phyloP scores from a whole-genome alignment of 2,329 filamentous ascomycete genomes.

The Pseudopithomyces chartarum region DNA sequence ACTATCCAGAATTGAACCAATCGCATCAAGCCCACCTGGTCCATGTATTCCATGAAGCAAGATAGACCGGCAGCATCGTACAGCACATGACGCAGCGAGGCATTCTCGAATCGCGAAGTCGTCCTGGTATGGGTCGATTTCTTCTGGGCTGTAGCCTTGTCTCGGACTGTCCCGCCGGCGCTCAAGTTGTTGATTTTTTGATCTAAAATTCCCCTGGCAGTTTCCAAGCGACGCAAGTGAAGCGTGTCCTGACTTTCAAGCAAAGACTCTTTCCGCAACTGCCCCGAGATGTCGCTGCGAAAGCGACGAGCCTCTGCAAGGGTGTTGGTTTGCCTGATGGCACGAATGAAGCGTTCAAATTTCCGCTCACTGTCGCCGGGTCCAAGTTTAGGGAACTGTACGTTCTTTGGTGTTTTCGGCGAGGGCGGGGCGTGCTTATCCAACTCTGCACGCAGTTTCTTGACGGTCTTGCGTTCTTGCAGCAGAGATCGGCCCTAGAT shows the following conservation, averaged over 20 bases:
- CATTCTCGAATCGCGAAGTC: conserved; percentile 73
- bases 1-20: conserved; percentile 98
- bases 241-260: conserved; percentile 80
- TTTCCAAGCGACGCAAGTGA: conserved; percentile 87
- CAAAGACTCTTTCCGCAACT: conserved; percentile 82
- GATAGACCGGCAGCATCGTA: conserved; percentile 89
- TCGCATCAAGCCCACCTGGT: conserved; percentile 82
- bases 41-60: conserved; percentile 99
- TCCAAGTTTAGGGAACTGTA: conserved; percentile 76
- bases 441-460: conserved; percentile 85
- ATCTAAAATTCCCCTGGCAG: conserved; percentile 87
- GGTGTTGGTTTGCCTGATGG: conserved; percentile 86
- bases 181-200: conserved; percentile 85
- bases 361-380: conserved; percentile 86
- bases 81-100: conserved; percentile 81
- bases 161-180: conserved; percentile 61
- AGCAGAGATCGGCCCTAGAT: conserved; percentile 75
- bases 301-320: conserved; percentile 91
- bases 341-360: conserved; percentile 92
- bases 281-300: conserved; percentile 88
- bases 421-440: conserved; percentile 91
- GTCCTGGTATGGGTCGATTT: conserved; percentile 44
- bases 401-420: conserved; percentile 67
- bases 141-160: conserved; percentile 46
- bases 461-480: conserved; percentile 93